phyloP scores from a whole-genome alignment of 202 grass and related monocot species.

The Setaria italica region DNA sequence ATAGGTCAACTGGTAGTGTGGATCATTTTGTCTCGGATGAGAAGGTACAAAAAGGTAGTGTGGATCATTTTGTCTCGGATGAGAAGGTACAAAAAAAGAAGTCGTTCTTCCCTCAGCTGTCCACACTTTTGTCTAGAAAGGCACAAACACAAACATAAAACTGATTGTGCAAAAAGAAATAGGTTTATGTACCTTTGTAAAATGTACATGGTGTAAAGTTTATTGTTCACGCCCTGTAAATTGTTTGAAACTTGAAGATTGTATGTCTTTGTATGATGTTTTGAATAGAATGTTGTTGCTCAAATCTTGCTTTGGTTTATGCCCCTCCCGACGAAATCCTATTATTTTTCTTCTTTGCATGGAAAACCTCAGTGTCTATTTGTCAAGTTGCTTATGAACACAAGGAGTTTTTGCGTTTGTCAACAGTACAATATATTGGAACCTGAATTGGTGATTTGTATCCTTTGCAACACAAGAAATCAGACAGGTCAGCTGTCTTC shows the following conservation, averaged over 20 bases:
- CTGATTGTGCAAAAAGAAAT: constrained; percentile 4
- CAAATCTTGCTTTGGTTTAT: constrained; percentile 11
- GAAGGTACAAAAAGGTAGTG: constrained; percentile 54
- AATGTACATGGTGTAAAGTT: constrained; percentile 50
- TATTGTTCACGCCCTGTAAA: constrained; percentile 43
- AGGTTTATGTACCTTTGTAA: constrained; percentile 26
- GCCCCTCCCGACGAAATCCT: not conserved
- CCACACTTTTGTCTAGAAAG: constrained; percentile 51
- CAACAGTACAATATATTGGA: not conserved
- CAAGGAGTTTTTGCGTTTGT: not conserved
- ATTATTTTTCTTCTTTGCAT: not conserved
- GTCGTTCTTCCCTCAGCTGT: constrained; percentile 68
- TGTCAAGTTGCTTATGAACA: not conserved
- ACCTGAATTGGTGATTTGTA: not conserved
- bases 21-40: constrained; percentile 41
- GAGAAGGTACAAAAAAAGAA: constrained; percentile 72
- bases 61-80: constrained; percentile 40
- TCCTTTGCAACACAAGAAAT: not conserved
- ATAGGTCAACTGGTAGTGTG: constrained; percentile 28
- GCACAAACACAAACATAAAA: constrained; percentile 42
- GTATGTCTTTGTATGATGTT: constrained; percentile 17
- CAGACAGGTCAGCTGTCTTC: not conserved
- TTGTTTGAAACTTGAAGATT: constrained; percentile 23
- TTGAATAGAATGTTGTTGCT: constrained; percentile 12
- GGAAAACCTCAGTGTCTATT: not conserved